Percentiles rank a stretch among this genome's conserved stretches.
phyloP scores from a whole-genome alignment of 495 filamentous ascomycete species.

The Daldinia decipiens region DNA sequence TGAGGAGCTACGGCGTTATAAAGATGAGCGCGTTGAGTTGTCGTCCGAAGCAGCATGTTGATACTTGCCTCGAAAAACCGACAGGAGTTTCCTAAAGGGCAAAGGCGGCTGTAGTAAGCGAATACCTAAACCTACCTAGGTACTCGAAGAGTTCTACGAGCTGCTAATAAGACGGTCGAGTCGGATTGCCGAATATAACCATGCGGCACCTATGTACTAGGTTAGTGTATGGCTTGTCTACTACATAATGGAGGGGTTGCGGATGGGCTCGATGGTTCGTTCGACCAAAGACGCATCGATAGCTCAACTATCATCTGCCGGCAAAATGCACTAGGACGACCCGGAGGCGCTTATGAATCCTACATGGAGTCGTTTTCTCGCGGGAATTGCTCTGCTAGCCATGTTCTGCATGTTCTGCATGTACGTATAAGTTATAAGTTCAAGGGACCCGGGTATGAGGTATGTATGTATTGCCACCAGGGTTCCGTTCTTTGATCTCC shows the following conservation, averaged over 20 bases:
- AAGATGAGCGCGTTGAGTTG: slow-evolving; percentile 6
- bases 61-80: slow-evolving; percentile 2
- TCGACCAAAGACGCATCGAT: slow-evolving; percentile 28
- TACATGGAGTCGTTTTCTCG: background rate
- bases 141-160: background rate
- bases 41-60: background rate
- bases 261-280: slow-evolving; percentile 33
- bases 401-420: background rate
- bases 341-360: slow-evolving; percentile 1
- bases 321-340: slow-evolving; percentile 35
- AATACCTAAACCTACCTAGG: no score
- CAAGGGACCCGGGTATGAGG: background rate
- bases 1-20: background rate
- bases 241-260: slow-evolving; percentile 39
- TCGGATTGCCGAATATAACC: slow-evolving; percentile 35
- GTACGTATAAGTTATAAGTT: background rate
- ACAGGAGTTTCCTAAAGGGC: slow-evolving; percentile 13
- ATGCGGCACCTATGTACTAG: slow-evolving; percentile 20
- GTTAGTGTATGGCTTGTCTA: slow-evolving; percentile 25
- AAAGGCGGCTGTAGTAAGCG: slow-evolving; percentile 37
- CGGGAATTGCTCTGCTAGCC: background rate
- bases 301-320: slow-evolving; percentile 39
- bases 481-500: slow-evolving; percentile 20
- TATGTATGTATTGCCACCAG: slow-evolving; percentile 21
- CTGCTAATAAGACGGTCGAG: slow-evolving; percentile 2